Base-by-base conservation (phyloP, 2,329 filamentous ascomycete species). In the Fusarium sp. region DNA sequence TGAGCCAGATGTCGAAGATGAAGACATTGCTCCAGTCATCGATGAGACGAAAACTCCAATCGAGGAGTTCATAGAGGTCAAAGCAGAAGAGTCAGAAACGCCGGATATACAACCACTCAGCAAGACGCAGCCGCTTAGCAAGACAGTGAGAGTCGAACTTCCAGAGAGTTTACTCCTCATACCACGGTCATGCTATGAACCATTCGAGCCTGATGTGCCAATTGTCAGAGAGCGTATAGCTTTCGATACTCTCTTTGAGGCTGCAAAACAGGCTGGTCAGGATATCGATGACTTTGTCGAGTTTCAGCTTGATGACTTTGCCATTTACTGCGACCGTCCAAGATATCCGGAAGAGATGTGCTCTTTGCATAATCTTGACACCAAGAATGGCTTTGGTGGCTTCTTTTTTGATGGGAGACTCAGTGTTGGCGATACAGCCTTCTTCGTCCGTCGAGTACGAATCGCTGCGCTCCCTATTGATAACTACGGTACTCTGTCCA, bases 391-490 rank as follows among this genome's bases (percentile, higher is more conserved):
- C 0, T 78, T 77, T 38, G 76, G 74, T 14, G 72, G 65, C 4
- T 83, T 88, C 58, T 86, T 81, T 49, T 87, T 92, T 36, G 87
- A 92, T 68, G 91, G 91, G 0, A 74, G 85, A 0, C 75, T 93
- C 0, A 84, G 81, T 8, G 61, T 81, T 4, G 84, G 84, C 0
- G 71, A 77, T 1, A 61, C 31, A 18, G 75, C 58, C 4, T 80
- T 80, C 40, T 91, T 86, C 61, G 82, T 95, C 0, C 78, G 85
- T 49, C 79, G 76, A 0, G 80, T 92, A 0, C 79, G 82, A 0
- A 91, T 95, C 50, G 73, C 78, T 0, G 80, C 84, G 1, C 78
- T 91, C 1, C 89, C 90, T 0, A 84, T 96, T 10, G 90, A 88
- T 2, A 88, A 89, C 27, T 93, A 93, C 74, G 87, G 86, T 0